A percentile compares a stretch with the other conserved stretches of the same genome.
Conservation (phyloP, 2,329 filamentous ascomycete genomes). For the Calonectria pteridis region DNA sequence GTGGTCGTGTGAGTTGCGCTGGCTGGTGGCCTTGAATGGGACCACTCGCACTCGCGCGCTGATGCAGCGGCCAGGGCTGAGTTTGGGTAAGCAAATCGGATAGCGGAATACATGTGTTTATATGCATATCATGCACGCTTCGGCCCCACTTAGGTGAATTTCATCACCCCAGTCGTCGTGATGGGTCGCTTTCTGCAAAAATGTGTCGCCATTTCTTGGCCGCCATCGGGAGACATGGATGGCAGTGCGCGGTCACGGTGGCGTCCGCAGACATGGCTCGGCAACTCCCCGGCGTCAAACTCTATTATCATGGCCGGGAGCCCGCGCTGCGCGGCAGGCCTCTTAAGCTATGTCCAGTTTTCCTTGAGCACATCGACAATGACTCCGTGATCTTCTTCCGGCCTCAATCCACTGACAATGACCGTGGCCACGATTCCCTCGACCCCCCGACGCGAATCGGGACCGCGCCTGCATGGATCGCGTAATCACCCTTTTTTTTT, state of each 20-base stretch:
- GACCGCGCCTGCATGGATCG: slow-evolving; percentile 82
- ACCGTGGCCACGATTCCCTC: slow-evolving; percentile 82
- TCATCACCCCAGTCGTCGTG: neutral
- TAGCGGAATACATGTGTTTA: slow-evolving; percentile 10
- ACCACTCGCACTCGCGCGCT: slow-evolving; percentile 24
- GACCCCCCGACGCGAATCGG: slow-evolving; percentile 80
- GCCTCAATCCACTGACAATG: slow-evolving; percentile 81
- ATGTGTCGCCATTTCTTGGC: neutral
- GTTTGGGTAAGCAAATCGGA: slow-evolving; percentile 12
- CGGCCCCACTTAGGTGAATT: slow-evolving; percentile 4
- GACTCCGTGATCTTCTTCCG: slow-evolving; percentile 82
- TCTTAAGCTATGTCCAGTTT: slow-evolving; percentile 51
- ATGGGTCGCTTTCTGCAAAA: neutral
- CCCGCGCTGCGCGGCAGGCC: neutral
- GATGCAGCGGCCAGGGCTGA: slow-evolving; percentile 6
- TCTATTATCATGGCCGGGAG: neutral
- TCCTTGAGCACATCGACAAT: slow-evolving; percentile 77
- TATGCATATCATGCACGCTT: slow-evolving; percentile 7
- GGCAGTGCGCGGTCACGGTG: neutral
- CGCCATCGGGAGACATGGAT: slow-evolving; percentile 1
- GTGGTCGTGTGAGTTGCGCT: slow-evolving; percentile 20
- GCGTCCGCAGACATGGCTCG: neutral
- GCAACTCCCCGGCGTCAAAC: slow-evolving; percentile 1
- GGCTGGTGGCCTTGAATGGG: slow-evolving; percentile 28
- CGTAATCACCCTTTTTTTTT: slow-evolving; percentile 71